Evolutionary conservation across 2,329 filamentous ascomycete genomes (phyloP).

Genomic region (Xylaria sp.): DNA sequence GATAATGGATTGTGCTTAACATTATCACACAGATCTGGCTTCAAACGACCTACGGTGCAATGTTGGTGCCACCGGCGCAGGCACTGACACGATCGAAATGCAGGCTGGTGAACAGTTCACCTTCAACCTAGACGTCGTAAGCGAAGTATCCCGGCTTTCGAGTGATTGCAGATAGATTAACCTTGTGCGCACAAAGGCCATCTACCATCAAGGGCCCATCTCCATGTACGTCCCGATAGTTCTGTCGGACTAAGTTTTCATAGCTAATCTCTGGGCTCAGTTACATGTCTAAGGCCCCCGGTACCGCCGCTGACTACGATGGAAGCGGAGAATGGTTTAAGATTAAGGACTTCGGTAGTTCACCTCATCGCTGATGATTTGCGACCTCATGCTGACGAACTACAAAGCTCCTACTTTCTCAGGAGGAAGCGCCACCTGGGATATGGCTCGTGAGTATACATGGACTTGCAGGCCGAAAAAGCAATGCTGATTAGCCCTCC

Average conservation of each 20-base stretch:
- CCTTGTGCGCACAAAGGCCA: constrained; percentile 42
- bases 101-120: constrained; percentile 55
- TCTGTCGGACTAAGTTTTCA: not conserved
- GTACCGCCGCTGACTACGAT: constrained; percentile 52
- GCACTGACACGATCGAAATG: constrained; percentile 52
- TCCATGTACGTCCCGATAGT: constrained; percentile 47
- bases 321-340: constrained; percentile 58
- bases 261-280: constrained; percentile 35
- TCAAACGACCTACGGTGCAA: constrained; percentile 58
- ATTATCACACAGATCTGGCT: constrained; percentile 48
- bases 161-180: not conserved
- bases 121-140: constrained; percentile 52
- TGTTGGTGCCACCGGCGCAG: constrained; percentile 49
- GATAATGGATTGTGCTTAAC: constrained; percentile 21
- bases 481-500: constrained; percentile 18
- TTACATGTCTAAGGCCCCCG: constrained; percentile 57
- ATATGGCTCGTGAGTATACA: constrained; percentile 47
- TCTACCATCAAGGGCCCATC: constrained; percentile 58
- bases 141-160: constrained; percentile 12
- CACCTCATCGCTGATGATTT: not conserved
- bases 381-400: constrained; percentile 3
- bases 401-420: constrained; percentile 51
- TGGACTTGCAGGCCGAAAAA: not conserved
- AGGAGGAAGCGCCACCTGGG: constrained; percentile 50
- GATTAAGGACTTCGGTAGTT: constrained; percentile 53